Evolutionary conservation across 371 early-diverging fungal genomes (phyloP).

Genomic region (Mortierella sp.): DNA sequence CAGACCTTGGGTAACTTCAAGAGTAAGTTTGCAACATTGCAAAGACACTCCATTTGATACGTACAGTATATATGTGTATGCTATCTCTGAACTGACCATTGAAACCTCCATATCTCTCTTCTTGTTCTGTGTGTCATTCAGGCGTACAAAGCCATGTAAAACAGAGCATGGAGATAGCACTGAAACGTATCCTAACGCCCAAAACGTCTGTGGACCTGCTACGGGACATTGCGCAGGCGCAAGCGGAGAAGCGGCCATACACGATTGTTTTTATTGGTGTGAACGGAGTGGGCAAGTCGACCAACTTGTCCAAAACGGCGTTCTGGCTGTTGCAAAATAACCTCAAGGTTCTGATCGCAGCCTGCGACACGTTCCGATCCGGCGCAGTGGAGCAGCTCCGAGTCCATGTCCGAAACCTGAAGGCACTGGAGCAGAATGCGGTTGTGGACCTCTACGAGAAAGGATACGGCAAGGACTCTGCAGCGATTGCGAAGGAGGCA

Average conservation of each 20-base stretch:
- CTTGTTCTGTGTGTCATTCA: conserved; percentile 9
- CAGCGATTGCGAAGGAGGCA: conserved; percentile 98
- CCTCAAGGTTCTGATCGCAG: conserved; percentile 95
- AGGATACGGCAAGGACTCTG: conserved; percentile 99
- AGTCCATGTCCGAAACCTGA: conserved; percentile 93
- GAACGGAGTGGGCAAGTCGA: conserved; percentile 98
- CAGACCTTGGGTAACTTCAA: conserved; percentile 82
- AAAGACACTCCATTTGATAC: too few relatives aligned
- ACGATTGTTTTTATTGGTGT: conserved; percentile 98
- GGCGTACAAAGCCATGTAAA: conserved; percentile 77
- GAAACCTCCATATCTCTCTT: too few relatives aligned
- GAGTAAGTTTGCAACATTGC: conserved; percentile 56
- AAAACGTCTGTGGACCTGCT: conserved; percentile 96
- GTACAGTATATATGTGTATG: too few relatives aligned
- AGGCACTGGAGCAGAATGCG: conserved; percentile 79
- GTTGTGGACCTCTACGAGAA: conserved; percentile 95
- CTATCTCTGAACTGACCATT: too few relatives aligned
- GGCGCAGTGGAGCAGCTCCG: conserved; percentile 99
- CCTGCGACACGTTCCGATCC: conserved; percentile 99
- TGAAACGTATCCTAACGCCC: conserved; percentile 92
- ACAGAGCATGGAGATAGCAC: conserved; percentile 81
- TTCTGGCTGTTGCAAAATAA: conserved; percentile 98
- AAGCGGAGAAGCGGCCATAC: conserved; percentile 83
- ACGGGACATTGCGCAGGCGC: conserved; percentile 86
- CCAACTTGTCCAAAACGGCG: conserved; percentile 97